These are phyloP conservation scores for Bryoerythrophyllum caledonicum DNA, from an alignment of 225 moss, liverwort and hornwort species.

Conservation along the genomic window DNA sequence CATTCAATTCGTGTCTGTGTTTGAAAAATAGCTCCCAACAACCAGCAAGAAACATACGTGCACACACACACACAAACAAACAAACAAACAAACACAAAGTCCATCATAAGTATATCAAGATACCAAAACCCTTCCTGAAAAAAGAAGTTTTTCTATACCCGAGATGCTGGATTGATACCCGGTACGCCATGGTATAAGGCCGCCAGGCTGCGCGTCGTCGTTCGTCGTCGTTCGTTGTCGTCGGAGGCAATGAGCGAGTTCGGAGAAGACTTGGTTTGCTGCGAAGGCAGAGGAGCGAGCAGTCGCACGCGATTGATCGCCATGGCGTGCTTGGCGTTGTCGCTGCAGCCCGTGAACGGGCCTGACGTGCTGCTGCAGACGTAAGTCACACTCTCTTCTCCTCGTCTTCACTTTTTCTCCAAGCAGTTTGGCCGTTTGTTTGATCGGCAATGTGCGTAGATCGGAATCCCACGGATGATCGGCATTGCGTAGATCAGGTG, in stretches of 20 bases:
- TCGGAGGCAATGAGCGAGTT: constrained; percentile 17
- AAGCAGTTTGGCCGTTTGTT: background rate
- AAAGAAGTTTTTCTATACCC: no score
- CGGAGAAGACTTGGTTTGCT: background rate
- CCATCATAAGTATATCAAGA: background rate
- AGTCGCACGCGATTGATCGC: constrained; percentile 32
- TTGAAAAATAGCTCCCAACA: background rate
- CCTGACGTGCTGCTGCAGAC: constrained; percentile 96
- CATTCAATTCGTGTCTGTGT: background rate
- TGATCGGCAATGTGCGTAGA: constrained; percentile 23
- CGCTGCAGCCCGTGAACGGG: constrained; percentile 93
- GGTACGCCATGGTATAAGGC: background rate
- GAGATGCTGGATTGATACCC: background rate
- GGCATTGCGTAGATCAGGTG: background rate
- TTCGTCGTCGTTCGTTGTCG: no score
- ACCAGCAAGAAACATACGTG: no score
- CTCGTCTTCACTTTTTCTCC: background rate
- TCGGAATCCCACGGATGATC: constrained; percentile 15
- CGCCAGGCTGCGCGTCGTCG: background rate
- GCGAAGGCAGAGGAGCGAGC: constrained; percentile 15
- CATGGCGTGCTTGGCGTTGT: constrained; percentile 97
- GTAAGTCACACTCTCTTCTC: constrained; percentile 18
- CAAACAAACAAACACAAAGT: background rate
- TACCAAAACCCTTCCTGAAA: no score
- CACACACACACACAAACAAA: background rate